Evolutionary conservation across 306 rosid genomes (phyloP).

Genomic region (Spatholobus suberectus): DNA sequence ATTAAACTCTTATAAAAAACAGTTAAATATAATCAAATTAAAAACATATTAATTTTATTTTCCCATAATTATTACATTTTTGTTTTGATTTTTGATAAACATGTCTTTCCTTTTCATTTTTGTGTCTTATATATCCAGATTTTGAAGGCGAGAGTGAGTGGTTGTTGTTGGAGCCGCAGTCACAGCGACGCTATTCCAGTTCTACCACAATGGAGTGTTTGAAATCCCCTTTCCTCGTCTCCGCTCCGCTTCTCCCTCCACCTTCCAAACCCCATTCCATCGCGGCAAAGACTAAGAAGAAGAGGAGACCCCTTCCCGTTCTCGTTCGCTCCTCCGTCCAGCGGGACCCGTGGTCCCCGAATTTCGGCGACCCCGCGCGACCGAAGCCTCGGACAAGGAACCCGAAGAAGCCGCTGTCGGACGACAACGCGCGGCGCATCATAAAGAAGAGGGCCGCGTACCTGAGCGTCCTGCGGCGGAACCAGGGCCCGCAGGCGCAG

Average conservation of each 20-base stretch:
- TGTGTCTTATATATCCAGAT: not conserved
- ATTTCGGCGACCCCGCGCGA: slow-evolving; percentile 59
- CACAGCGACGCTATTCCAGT: not conserved
- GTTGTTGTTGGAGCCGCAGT: not conserved
- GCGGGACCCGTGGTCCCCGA: slow-evolving; percentile 89
- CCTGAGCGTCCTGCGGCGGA: slow-evolving; percentile 65
- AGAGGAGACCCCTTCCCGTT: slow-evolving; percentile 5
- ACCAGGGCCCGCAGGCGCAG: slow-evolving; percentile 88
- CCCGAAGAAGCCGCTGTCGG: slow-evolving; percentile 80
- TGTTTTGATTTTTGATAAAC: too few relatives aligned
- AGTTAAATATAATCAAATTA: too few relatives aligned
- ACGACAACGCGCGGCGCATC: slow-evolving; percentile 92
- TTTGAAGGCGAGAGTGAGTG: not conserved
- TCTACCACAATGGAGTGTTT: slow-evolving; percentile 61
- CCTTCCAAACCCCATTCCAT: not conserved
- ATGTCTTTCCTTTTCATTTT: too few relatives aligned
- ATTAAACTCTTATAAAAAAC: too few relatives aligned
- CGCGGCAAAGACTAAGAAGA: not conserved
- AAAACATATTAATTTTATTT: too few relatives aligned
- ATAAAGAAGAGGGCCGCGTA: slow-evolving; percentile 74
- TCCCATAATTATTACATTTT: too few relatives aligned
- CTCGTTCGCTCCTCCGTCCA: slow-evolving; percentile 47
- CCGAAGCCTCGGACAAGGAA: slow-evolving; percentile 65
- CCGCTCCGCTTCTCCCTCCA: slow-evolving; percentile 37
- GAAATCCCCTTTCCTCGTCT: slow-evolving; percentile 59